Evolutionary conservation across 768 basidiomycete genomes (phyloP), one percentile per base, ranked within the genome.

Genomic region (Rhodotorula babjevae): DNA sequence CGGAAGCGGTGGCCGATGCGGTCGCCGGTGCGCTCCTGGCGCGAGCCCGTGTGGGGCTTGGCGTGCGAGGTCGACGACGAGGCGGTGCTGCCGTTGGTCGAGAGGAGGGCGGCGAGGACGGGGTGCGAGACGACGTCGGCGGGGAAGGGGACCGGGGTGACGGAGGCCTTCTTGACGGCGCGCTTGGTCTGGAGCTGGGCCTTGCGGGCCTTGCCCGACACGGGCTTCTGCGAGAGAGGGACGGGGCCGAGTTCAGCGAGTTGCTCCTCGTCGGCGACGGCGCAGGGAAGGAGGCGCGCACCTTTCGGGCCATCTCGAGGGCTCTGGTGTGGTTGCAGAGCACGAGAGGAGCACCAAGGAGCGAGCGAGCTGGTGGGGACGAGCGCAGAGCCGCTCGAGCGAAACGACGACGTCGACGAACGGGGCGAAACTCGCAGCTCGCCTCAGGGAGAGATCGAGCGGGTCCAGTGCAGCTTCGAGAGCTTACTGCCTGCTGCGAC

Each of bases 101-200:
- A 8, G 50, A 52, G 29, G 66, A 29, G 71, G 33, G 58, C 59
- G 29, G 65, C 33, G 66, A 29, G 71, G 33, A 59, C 59, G 27
- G 65, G 73, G 1, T 52, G 50, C 27, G 23, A 11, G 53, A 16
- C 52, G 66, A 27, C 52, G 7, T 74, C 70, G 60, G 33, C 68
- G 23, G 73, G 73, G 33, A 62, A 62, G 36, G 65, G 73, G 1
- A 55, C 53, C 9, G 53, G 53, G 14, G 53, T 53, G 12, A 36
- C 80, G 73, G 91, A 90, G 9, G 90, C 92, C 46, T 92, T 88
- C 80, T 94, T 94, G 46, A 89, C 81, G 9, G 93, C 92, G 33
- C 92, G 88, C 77, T 90, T 91, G 61, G 87, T 85, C 79, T 91
- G 87, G 15, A 88, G 84, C 68, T 90, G 86, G 3, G 86, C 87